These are phyloP conservation scores for Leptographium galeiforme DNA, from an alignment of 2,329 filamentous ascomycete species.

Conservation along the genomic window DNA sequence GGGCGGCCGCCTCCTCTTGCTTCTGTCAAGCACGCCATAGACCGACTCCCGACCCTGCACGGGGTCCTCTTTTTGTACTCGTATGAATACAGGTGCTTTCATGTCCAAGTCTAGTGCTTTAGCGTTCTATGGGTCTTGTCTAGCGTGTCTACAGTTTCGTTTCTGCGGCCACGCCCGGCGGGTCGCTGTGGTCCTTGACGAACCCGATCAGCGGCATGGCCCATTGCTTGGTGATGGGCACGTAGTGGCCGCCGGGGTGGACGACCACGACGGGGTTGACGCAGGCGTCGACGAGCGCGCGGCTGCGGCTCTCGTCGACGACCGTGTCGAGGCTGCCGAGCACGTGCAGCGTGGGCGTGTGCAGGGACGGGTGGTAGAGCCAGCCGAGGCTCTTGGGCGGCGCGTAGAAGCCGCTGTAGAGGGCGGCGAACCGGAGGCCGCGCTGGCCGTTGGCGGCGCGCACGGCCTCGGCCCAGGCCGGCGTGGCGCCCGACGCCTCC, in stretches of 20 bases:
- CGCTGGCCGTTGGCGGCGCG: constrained; percentile 33
- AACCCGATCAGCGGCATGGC: constrained; percentile 50
- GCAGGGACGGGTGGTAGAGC: constrained; percentile 62
- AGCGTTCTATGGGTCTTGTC: too few species aligned
- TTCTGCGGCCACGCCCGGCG: neutral
- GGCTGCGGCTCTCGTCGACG: constrained; percentile 64
- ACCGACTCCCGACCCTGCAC: neutral
- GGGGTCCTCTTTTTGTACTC: neutral
- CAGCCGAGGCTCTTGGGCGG: constrained; percentile 47
- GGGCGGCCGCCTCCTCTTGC: neutral
- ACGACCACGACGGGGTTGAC: constrained; percentile 40
- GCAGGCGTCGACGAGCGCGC: constrained; percentile 53
- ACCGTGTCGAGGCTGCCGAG: constrained; percentile 77
- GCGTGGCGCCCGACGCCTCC: constrained; percentile 17
- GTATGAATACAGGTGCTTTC: neutral
- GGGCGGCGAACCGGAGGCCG: constrained; percentile 54
- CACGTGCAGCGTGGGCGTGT: constrained; percentile 69
- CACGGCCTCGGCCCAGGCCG: constrained; percentile 29
- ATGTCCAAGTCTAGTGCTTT: neutral
- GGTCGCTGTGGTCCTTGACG: constrained; percentile 14
- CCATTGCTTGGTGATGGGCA: constrained; percentile 74
- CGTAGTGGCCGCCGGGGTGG: constrained; percentile 83
- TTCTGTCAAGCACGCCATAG: neutral
- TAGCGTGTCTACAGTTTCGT: neutral
- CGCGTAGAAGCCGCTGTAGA: constrained; percentile 66